Base-by-base conservation (phyloP, 768 basidiomycete species). In the Sistotremastrum suecicum region DNA sequence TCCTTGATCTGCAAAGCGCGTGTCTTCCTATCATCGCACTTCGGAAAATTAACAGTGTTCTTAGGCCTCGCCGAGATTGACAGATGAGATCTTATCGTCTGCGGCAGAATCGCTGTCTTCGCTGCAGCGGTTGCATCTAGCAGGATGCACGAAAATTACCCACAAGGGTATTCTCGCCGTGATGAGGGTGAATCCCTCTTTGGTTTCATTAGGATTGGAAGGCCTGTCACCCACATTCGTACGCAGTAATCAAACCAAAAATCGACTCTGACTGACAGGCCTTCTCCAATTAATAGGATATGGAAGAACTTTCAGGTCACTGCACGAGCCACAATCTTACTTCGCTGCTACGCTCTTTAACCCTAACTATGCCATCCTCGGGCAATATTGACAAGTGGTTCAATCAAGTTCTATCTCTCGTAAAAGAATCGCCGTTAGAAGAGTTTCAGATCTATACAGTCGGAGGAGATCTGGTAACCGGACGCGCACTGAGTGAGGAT, bases 1-100 rank as follows among this genome's bases (percentile, higher is more conserved):
- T 78, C 75, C 3, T 52, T 88, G 7, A 71, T 85, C 40, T 87
- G 83, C 60, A 81, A 78, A 68, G 85, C 77, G 47, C 48, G 65
- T 48, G 28, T 31, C 7, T 34, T 10, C 7, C 29, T 47, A 50
- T 38, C 36, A 34, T n/a, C 38, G 33, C 39, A n/a, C 34, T n/a
- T 44, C 4, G 5, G 5, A 9, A 20, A 29, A 12, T 42, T 8
- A 34, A 37, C 31, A 48, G 39, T 41, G n/a, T 37, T 34, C 10
- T 31, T 12, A 84, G 83, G 60, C 68, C 20, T 76, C 81, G 3
- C 59, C 67, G 8, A 58, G 72, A 5, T 62, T 87, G 37, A 80
- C 76, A 0, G 82, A 89, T 52, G 53, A 51, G 4, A 54, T 76
- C 3, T 58, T 88, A 32, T 65, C 63, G 41, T 53, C 62, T 3